Evolutionary conservation across 2,329 filamentous ascomycete species (phyloP), one percentile per base, ranked within the genome.

Genomic region (Hypoxylon sp.): DNA sequence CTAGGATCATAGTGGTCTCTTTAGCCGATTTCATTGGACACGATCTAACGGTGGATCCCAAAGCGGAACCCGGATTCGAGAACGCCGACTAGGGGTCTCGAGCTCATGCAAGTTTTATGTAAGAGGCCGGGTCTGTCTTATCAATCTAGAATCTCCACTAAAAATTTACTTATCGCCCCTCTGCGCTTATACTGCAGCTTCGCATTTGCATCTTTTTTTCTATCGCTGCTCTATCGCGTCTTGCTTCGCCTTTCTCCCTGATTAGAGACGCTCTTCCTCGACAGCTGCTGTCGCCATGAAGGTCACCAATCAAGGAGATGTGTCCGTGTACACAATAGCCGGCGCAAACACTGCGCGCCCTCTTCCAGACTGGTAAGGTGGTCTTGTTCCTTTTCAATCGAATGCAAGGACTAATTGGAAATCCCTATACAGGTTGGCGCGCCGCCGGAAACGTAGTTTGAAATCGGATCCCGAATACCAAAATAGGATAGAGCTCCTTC

Each of bases 391-490:
- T 31, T 7, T 13, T 42, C 4, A 37, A 30, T 20, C 14, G 10
- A 33, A 14, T 4, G 44, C 27, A 13, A 54, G 53, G n/a, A n/a
- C 66, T 69, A 64, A 71, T 25, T 10, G 6, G 30, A 53, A 20
- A 20, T 56, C 11, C 54, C 8, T 33, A 46, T 57, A 14, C 35
- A 74, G 72, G 76, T 92, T 99, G 68, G 92, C 94, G 35, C 89
- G 94, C 72, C 91, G 94, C 75, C 87, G 95, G 79, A 98, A 98
- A 85, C 88, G 92, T 79, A 97, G 93, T 78, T 84, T 98, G 74
- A 98, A 98, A 82, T 90, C 95, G 73, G 95, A 98, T 78, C 86
- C 92, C 67, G 95, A 98, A 78, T 98, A 95, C 81, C 91, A 95
- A 71, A 97, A 94, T 80, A 92, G 96, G 72, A 91, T 99, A 74